Conservation (phyloP, 176 grass and related monocot species). For the Juncus inflexus region DNA sequence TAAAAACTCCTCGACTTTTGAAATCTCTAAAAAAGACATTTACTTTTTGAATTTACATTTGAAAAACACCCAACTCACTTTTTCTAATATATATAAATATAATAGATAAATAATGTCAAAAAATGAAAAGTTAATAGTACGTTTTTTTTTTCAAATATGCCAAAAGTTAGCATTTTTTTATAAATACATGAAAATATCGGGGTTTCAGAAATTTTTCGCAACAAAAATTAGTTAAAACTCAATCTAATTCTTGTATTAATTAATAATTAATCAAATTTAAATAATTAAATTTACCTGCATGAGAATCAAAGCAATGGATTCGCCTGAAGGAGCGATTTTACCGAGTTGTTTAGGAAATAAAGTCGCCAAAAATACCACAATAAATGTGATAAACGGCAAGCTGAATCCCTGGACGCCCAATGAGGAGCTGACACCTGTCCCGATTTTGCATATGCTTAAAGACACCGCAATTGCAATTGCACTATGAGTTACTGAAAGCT, state of each 20-base stretch:
- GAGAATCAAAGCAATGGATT: conserved; percentile 77
- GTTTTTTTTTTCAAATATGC: neutral
- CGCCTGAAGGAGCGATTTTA: conserved; percentile 51
- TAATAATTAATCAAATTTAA: conserved; percentile 1
- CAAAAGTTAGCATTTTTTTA: conserved; percentile 1
- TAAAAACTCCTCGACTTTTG: no score
- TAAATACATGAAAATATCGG: neutral
- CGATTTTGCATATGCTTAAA: conserved; percentile 76
- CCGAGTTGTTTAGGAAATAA: conserved; percentile 53
- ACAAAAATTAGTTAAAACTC: neutral
- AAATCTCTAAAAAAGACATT: no score
- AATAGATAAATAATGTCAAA: no score
- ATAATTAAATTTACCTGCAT: conserved; percentile 53
- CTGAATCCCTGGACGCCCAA: conserved; percentile 54
- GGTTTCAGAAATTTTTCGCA: neutral
- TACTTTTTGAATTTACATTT: no score
- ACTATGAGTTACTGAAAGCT: conserved; percentile 49
- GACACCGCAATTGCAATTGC: conserved; percentile 59
- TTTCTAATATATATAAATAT: no score
- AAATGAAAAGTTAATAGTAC: no score
- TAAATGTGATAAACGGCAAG: conserved; percentile 61
- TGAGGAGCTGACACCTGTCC: conserved; percentile 29
- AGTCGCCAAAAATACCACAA: conserved; percentile 66
- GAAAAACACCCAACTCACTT: no score
- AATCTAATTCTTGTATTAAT: neutral